Percentiles rank a stretch among this genome's conserved stretches.
phyloP scores from a whole-genome alignment of 345 rosid species.

The Nephelium lappaceum region DNA sequence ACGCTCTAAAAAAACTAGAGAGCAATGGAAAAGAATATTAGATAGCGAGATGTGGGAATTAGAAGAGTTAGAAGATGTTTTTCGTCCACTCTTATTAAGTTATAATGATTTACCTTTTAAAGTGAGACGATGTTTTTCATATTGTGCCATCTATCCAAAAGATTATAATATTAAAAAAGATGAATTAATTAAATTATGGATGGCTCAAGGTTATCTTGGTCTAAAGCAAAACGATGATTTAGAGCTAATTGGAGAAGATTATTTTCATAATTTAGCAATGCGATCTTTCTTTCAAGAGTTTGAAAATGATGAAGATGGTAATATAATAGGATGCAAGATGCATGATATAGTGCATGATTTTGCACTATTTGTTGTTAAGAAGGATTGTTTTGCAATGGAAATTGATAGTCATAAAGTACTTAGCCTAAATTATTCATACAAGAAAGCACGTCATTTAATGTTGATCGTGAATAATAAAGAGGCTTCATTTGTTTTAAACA shows the following conservation, averaged over 20 bases:
- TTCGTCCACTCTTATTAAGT: neutral
- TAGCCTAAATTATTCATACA: no score
- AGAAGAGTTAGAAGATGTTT: neutral
- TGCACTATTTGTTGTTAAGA: no score
- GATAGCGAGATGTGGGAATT: neutral
- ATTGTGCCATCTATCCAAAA: slow-evolving; percentile 1
- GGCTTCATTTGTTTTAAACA: neutral
- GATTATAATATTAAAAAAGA: neutral
- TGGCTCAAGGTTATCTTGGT: slow-evolving; percentile 5
- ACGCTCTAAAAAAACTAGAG: neutral
- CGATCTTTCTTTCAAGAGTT: neutral
- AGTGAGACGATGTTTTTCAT: neutral
- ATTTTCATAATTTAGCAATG: neutral
- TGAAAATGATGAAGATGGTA: neutral
- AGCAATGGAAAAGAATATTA: neutral
- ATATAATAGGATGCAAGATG: no score
- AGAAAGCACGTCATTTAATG: no score
- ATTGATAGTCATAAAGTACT: no score
- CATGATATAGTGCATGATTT: neutral
- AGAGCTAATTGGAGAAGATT: neutral
- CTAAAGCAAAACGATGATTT: neutral
- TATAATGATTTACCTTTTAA: neutral
- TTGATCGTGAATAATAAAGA: no score
- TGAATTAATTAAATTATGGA: neutral
- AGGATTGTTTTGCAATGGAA: no score